Percentiles rank a stretch among this genome's conserved stretches.
Conservation (phyloP, 2,329 filamentous ascomycete species). For the Penicillium sp. region DNA sequence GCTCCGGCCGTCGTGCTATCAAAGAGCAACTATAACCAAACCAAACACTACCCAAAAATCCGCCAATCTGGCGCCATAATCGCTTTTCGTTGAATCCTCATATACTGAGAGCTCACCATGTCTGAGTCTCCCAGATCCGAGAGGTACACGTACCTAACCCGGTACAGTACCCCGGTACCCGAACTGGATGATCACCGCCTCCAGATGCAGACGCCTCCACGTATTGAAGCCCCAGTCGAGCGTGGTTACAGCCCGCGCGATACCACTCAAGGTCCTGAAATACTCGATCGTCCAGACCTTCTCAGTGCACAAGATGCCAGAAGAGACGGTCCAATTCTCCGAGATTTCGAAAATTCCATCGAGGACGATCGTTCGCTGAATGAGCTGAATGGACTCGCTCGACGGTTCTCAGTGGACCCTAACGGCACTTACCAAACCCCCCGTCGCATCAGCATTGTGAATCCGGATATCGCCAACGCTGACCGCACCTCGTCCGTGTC, state of each 20-base stretch:
- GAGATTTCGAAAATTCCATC: constrained; percentile 83
- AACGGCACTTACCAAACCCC: constrained; percentile 34
- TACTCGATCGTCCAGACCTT: constrained; percentile 48
- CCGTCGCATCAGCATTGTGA: constrained; percentile 36
- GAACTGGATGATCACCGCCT: constrained; percentile 82
- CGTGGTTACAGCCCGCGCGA: constrained; percentile 30
- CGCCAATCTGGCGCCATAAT: constrained; percentile 21
- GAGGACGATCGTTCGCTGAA: constrained; percentile 63
- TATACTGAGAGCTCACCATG: constrained; percentile 31
- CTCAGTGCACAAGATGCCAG: constrained; percentile 50
- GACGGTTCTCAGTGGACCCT: constrained; percentile 45
- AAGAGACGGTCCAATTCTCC: constrained; percentile 52
- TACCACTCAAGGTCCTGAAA: constrained; percentile 49
- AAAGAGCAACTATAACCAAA: constrained; percentile 12
- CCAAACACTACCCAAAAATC: constrained; percentile 1
- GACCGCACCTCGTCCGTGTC: constrained; percentile 52
- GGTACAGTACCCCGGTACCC: constrained; percentile 62
- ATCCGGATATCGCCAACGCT: constrained; percentile 39
- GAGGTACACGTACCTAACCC: constrained; percentile 55
- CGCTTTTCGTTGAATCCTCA: background rate
- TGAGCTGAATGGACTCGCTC: constrained; percentile 35
- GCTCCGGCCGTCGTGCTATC: constrained; percentile 23
- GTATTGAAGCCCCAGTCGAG: constrained; percentile 38
- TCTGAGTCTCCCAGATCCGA: constrained; percentile 64
- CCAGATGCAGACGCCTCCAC: constrained; percentile 38